Base-by-base conservation (phyloP, 805 yeast species). In the Huiozyma naganishii region DNA sequence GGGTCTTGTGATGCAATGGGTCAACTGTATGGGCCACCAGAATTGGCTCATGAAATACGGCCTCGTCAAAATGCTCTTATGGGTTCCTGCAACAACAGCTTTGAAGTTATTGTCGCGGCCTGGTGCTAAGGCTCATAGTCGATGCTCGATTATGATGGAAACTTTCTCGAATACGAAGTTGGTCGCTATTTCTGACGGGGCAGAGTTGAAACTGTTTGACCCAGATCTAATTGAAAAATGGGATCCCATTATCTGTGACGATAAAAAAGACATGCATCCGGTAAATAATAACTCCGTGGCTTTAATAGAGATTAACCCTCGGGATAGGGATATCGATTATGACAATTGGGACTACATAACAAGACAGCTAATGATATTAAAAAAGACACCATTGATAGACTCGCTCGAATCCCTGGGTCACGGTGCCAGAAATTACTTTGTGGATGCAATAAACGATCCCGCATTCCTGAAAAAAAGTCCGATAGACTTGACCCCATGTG, bases 1-100 rank as follows among this genome's bases (percentile, higher is more conserved):
- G 57, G 77, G 81, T 41, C 70, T 85, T 12, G 60, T 83, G 27
- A 78, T 83, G 45, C 95, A 86, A 62, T 83, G 87, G 78, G 59
- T 83, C 30, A 73, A 72, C 47, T 83, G 94, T 61, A 66, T 80
- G 29, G 79, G 74, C 0, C 72, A 80, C 56, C 68, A 72, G 40
- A 83, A 83, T 54, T 86, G 95, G 95, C 58, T 85, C 7, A 80
- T 79, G 48, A 68, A 70, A 51, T 83, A 72, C 60, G 84, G 95
- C 7, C 72, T 82, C 40, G 89, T 88, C 2, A 70, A 85, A 48
- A 76, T 86, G 79, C 64, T 89, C 27, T 62, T 83, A 11, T 76
- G 89, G 78, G 68, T 80, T 17, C 77, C 79, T 3, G 76, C 79
- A 6, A 41, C 66, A 0, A 77, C 84, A 5, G 82, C 83, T 5